Conservation (phyloP, 2,329 filamentous ascomycete species). For the Alternaria burnsii region DNA sequence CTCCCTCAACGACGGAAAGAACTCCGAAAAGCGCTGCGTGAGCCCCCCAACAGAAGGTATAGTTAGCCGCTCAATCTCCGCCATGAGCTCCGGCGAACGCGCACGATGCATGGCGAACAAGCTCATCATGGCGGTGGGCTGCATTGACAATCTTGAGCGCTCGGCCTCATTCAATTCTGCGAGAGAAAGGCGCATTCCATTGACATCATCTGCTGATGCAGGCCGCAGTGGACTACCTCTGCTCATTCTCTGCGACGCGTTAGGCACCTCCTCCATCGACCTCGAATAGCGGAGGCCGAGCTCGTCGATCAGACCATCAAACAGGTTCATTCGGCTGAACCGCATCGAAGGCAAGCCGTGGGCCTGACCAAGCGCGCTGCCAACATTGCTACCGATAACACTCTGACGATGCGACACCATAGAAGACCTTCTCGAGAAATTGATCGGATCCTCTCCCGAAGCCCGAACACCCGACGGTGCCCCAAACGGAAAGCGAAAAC, state of each 20-base stretch:
- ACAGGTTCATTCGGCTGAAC: constrained; percentile 58
- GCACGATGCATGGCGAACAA: constrained; percentile 36
- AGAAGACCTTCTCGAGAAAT: constrained; percentile 32
- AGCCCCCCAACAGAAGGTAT: constrained; percentile 57
- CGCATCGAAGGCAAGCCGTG: constrained; percentile 58
- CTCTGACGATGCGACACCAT: constrained; percentile 30
- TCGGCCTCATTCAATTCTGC: constrained; percentile 52
- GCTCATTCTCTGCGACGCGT: constrained; percentile 40
- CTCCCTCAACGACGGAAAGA: constrained; percentile 55
- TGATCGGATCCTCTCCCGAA: constrained; percentile 33
- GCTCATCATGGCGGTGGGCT: constrained; percentile 19
- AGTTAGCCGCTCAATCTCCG: constrained; percentile 56
- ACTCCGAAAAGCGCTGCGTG: constrained; percentile 56
- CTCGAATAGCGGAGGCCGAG: constrained; percentile 51
- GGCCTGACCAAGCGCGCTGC: constrained; percentile 35
- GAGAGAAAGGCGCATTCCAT: constrained; percentile 58
- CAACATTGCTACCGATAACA: constrained; percentile 30
- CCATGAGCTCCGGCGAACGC: constrained; percentile 53
- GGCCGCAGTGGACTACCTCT: constrained; percentile 48
- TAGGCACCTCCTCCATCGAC: constrained; percentile 47
- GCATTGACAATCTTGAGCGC: constrained; percentile 18
- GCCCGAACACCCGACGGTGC: constrained; percentile 25
- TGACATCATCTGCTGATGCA: constrained; percentile 47
- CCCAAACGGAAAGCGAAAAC: constrained; percentile 36
- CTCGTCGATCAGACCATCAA: constrained; percentile 57